Conservation (phyloP, 495 filamentous ascomycete species). For the Hypoxylon lenormandii region DNA sequence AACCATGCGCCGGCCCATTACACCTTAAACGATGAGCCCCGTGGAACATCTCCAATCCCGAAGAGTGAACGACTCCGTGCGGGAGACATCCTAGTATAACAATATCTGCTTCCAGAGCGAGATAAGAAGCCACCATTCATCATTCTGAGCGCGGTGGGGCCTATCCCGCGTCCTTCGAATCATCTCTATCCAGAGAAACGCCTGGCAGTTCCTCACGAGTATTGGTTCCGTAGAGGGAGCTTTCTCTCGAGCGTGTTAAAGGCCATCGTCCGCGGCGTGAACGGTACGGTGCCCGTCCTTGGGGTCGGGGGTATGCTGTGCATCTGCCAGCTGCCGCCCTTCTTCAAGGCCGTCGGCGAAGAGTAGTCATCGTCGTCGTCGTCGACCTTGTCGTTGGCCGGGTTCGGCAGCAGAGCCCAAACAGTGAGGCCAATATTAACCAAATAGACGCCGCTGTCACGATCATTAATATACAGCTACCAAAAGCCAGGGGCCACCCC, state of each 20-base stretch:
- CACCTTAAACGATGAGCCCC: not conserved
- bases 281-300: constrained; percentile 53
- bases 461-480: not conserved
- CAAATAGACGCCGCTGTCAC: constrained; percentile 65
- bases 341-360: constrained; percentile 47
- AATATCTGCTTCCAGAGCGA: constrained; percentile 40
- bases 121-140: constrained; percentile 30
- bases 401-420: constrained; percentile 72
- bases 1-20: constrained; percentile 20
- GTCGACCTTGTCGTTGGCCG: constrained; percentile 54
- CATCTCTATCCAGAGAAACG: constrained; percentile 1
- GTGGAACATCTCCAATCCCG: not conserved
- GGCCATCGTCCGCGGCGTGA: constrained; percentile 66
- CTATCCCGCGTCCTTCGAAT: constrained; percentile 15
- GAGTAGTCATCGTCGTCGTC: constrained; percentile 52
- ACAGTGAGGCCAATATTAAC: constrained; percentile 67
- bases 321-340: constrained; percentile 57
- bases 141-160: constrained; percentile 13
- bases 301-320: constrained; percentile 52
- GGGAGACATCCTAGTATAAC: constrained; percentile 13
- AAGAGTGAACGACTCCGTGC: constrained; percentile 8
- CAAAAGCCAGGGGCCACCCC: constrained; percentile 1
- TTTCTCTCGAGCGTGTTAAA: constrained; percentile 67
- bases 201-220: constrained; percentile 8
- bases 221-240: constrained; percentile 54